Evolutionary conservation across 2,329 filamentous ascomycete species (phyloP), one percentile per base, ranked within the genome.

Genomic region (Colletotrichum sp.): DNA sequence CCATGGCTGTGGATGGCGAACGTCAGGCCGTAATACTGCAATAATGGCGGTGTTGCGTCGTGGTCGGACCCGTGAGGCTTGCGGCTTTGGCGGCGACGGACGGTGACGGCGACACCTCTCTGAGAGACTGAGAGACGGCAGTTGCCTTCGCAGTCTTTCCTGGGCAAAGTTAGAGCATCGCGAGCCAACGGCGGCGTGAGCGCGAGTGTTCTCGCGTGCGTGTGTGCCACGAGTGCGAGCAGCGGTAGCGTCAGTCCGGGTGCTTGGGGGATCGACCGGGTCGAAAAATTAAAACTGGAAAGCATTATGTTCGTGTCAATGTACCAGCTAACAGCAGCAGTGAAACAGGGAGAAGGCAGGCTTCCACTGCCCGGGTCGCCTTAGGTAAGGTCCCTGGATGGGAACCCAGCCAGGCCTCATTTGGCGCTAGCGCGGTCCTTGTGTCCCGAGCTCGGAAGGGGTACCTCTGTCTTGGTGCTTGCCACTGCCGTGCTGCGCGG

Each of bases 341-440:
- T 75, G 71, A 76, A 76, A 76, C 71, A 76, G 71, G 60, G 55
- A 71, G 66, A 34, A 24, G 32, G 12, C 55, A 36, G 60, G 64
- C 70, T 43, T 36, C 16, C 16, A 9, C 56, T 26, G 28, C 56
- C 43, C 43, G 43, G 26, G 16, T 43, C 26, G 36, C 16, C 67
- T 61, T 62, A n/a, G 58, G 30, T 30, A 62, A 26, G 18, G 28
- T 30, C 26, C 58, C 55, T 26, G 28, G 36, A 62, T 71, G 70
- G 70, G 55, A 58, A 62, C 34, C 32, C 36, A 60, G 62, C 62
- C 70, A 72, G 52, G 70, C 62, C 43, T 48, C 28, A 21, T 65
- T 34, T 48, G 18, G 64, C 38, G n/a, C 30, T 38, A 38, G 58
- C 15, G 66, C 28, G 16, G 56, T 62, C 43, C 30, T 6, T 30